phyloP scores from a whole-genome alignment of 1,284 basidiomycete genomes.

The Microbotryum scabiosae region DNA sequence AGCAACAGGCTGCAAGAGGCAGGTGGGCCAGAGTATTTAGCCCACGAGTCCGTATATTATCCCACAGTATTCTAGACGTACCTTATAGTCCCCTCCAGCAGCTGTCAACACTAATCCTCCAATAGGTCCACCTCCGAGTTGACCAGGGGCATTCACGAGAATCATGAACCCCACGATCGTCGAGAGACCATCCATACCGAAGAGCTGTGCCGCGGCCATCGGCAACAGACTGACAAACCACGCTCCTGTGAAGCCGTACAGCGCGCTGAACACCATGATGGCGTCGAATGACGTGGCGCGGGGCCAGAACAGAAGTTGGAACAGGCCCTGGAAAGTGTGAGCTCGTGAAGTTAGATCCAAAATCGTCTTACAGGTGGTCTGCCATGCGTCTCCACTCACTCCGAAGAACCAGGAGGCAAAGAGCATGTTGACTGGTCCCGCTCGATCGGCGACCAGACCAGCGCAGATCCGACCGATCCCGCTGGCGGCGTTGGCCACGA shows the following conservation, averaged over 20 bases:
- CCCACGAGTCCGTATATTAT: too few species aligned
- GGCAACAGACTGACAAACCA: conserved; percentile 19
- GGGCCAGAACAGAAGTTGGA: conserved; percentile 26
- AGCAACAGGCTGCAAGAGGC: neutral
- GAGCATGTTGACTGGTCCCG: conserved; percentile 28
- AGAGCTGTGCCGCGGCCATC: conserved; percentile 15
- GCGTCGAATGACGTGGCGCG: conserved; percentile 10
- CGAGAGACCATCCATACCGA: conserved; percentile 25
- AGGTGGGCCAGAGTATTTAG: too few species aligned
- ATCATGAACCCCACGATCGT: conserved; percentile 27
- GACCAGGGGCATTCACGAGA: conserved; percentile 17
- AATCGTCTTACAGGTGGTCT: too few species aligned
- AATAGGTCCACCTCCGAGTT: conserved; percentile 22
- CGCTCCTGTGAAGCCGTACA: conserved; percentile 12
- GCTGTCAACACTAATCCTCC: conserved; percentile 12
- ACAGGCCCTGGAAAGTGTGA: conserved; percentile 6
- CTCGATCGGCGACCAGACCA: conserved; percentile 18
- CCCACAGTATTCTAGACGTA: too few species aligned
- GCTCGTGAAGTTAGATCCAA: neutral
- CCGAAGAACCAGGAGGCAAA: conserved; percentile 23
- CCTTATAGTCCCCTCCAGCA: conserved; percentile 4
- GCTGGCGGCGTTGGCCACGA: conserved; percentile 22
- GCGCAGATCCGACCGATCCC: conserved; percentile 26
- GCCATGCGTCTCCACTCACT: neutral
- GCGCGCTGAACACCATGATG: conserved; percentile 21